A percentile compares a stretch with the other conserved stretches of the same genome.
These are phyloP conservation scores for Apiotrichum gamsii DNA, from an alignment of 1,284 basidiomycete species.

Conservation along the genomic window DNA sequence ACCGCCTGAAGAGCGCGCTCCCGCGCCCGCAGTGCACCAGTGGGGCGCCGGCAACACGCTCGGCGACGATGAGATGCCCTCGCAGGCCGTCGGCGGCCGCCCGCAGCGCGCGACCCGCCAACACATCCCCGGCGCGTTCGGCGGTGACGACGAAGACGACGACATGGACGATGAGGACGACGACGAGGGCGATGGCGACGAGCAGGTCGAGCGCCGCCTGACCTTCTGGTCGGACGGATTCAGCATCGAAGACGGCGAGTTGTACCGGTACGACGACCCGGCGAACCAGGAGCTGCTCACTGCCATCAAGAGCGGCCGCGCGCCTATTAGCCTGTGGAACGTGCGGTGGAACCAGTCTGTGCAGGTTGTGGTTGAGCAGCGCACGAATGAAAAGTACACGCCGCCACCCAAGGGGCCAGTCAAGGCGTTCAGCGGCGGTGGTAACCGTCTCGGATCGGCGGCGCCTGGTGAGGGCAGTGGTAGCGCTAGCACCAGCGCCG, in stretches of 20 bases:
- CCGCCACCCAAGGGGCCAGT: slow-evolving; percentile 48
- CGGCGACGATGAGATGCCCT: slow-evolving; percentile 73
- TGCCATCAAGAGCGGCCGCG: slow-evolving; percentile 75
- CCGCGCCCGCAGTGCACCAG: neutral
- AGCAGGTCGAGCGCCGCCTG: slow-evolving; percentile 63
- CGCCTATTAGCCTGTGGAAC: slow-evolving; percentile 71
- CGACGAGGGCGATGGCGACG: slow-evolving; percentile 52
- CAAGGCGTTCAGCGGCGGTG: slow-evolving; percentile 63
- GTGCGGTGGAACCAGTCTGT: slow-evolving; percentile 75
- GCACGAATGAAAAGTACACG: slow-evolving; percentile 68
- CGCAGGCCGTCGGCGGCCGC: slow-evolving; percentile 50
- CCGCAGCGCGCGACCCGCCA: neutral
- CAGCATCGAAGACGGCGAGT: slow-evolving; percentile 80
- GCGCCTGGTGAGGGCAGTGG: slow-evolving; percentile 3
- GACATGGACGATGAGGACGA: neutral
- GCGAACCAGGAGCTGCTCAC: slow-evolving; percentile 65
- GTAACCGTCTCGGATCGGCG: slow-evolving; percentile 66
- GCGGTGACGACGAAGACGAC: slow-evolving; percentile 1
- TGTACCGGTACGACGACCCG: slow-evolving; percentile 81
- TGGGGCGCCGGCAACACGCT: slow-evolving; percentile 61
- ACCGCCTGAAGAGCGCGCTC: slow-evolving; percentile 12
- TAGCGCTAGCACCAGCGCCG: slow-evolving; percentile 19
- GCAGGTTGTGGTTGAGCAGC: slow-evolving; percentile 72
- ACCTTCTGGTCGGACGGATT: slow-evolving; percentile 96
- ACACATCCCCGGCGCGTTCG: slow-evolving; percentile 12